Evolutionary conservation across 2,329 filamentous ascomycete genomes (phyloP), one percentile per base, ranked within the genome.

Genomic region (Verticillium nonalfalfae): DNA sequence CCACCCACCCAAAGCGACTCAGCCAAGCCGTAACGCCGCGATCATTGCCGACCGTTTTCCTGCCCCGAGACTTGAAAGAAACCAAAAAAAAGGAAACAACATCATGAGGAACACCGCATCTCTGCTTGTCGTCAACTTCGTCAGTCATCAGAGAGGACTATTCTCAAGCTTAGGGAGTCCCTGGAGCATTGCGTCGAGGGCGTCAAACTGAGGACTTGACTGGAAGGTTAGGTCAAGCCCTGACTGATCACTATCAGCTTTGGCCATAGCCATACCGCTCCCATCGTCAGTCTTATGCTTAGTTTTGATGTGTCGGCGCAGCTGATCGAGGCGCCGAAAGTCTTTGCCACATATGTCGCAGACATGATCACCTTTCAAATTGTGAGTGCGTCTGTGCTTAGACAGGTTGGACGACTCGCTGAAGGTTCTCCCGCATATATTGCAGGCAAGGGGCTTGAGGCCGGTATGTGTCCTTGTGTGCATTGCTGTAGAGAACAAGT

Each of bases 381-480:
- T 80, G 66, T 89, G 86, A 7, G 81, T 89, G 64, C 85, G 84
- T 58, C 82, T 80, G 68, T 89, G 86, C 66, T 89, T 89, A 58
- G 85, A 85, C 18, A 89, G 74, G 66, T 89, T 89, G 4, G 85
- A 88, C 0, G 85, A 88, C 69, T 89, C 85, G 63, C 83, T 81
- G 68, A 89, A 89, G 10, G 73, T 74, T 67, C 85, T 86, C 56
- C 77, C 78, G 66, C 86, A 89, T 34, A 81, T 75, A 1, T 83
- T 79, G 64, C 86, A 89, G 55, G 76, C 72, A 0, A 89, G 73
- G 0, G 86, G 86, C 68, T 89, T 89, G 56, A 84, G 81, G 52
- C 86, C 85, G 1, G 87, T 88, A 67, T 90, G 88, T 1, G 82
- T 86, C 45, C 86, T 80, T 67, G 82, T 81, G 66, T 90, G 88